Evolutionary conservation across 1,284 basidiomycete species (phyloP), one percentile per base, ranked within the genome.

Genomic region (Leccinum cinnamomeum): DNA sequence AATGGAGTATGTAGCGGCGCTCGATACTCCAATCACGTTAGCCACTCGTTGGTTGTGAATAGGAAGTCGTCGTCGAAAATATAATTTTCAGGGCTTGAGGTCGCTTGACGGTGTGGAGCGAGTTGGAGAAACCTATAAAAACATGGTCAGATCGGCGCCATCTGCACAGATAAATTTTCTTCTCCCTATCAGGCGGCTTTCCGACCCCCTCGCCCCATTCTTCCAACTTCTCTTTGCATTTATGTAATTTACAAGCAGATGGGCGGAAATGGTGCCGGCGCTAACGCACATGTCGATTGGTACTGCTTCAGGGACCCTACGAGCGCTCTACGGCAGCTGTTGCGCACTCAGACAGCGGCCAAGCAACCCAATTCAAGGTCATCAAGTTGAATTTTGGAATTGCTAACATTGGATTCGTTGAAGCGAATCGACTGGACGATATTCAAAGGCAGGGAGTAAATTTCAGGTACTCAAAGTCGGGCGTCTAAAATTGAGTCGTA

Each of bases 1-100:
- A 48, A 48, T 48, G 85, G 85, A 90, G 88, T 81, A 77, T 33
- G 33, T 33, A 33, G 79, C 88, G 68, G 80, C 78, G 10, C 90
- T 54, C 88, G 89, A 71, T 89, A 85, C 66, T 86, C 85, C 72
- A 90, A 86, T 67, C 90, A 84, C 68, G 72, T 78, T 0, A 87
- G 89, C 5, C 87, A 7, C 82, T 87, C 10, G 79, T 82, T 3
- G 88, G 88, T 4, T 4, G 87, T 59, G 89, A 87, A 16, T 80
- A 83, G 7, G 88, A 88, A 7, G 81, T 89, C 1, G 76, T 78
- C 20, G 81, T 89, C 5, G 88, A 88, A 20, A 89, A 90, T 87
- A 77, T 63, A 83, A 79, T 55, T 90, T 84, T 62, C 75, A n/a
- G 14, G 37, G 37, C 14, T 41, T n/a, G 39, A 16, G 39, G 16